Conservation (phyloP, 2,329 filamentous ascomycete species). For the Penicillium sp. region DNA sequence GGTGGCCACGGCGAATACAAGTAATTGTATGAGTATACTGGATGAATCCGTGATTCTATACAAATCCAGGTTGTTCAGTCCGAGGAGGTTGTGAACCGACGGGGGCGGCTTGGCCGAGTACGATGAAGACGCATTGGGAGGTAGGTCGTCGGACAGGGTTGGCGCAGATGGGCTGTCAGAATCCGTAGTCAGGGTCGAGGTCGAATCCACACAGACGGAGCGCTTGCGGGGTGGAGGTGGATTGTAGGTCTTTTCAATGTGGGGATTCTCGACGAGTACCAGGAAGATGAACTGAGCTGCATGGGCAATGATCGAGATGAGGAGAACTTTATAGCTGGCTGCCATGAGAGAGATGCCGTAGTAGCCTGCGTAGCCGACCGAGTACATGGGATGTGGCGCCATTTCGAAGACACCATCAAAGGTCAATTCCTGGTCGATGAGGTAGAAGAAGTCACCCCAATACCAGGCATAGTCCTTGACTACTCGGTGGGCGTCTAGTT, state of each 20-base stretch:
- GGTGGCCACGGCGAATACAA: constrained; percentile 67
- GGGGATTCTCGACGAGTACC: constrained; percentile 86
- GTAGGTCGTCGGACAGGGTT: constrained; percentile 32
- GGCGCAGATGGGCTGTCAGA: constrained; percentile 31
- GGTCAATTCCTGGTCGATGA: constrained; percentile 94
- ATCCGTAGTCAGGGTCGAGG: constrained; percentile 27
- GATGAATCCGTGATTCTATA: constrained; percentile 82
- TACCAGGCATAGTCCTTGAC: constrained; percentile 99
- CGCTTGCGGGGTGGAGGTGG: constrained; percentile 67
- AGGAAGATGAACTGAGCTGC: constrained; percentile 92
- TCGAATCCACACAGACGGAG: constrained; percentile 29
- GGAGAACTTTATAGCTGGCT: constrained; percentile 93
- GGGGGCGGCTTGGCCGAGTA: constrained; percentile 52
- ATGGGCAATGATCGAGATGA: constrained; percentile 94
- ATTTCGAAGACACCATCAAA: constrained; percentile 99
- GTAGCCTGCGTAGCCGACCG: constrained; percentile 93
- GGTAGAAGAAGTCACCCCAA: constrained; percentile 99
- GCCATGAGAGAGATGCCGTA: constrained; percentile 98
- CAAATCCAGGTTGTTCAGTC: constrained; percentile 76
- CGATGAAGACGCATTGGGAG: constrained; percentile 36
- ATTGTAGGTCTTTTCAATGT: constrained; percentile 98
- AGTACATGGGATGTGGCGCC: constrained; percentile 98
- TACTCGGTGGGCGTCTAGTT: constrained; percentile 92
- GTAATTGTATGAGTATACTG: constrained; percentile 68
- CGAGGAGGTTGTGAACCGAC: constrained; percentile 76